phyloP scores from a whole-genome alignment of 2,329 filamentous ascomycete species.

The Bipolaris gigantea region DNA sequence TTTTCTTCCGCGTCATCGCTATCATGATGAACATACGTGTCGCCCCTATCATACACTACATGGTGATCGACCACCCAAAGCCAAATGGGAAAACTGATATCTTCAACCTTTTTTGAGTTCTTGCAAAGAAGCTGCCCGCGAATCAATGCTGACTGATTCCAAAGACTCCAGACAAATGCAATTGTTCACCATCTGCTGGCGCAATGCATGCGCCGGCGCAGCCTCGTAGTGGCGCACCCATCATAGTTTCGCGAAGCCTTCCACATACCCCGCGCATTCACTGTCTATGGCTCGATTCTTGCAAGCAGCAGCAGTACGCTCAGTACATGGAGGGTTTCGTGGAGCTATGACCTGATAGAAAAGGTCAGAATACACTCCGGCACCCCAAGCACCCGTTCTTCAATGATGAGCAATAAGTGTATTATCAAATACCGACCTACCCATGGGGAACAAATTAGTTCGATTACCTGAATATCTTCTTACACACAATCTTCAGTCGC shows the following conservation, averaged over 20 bases:
- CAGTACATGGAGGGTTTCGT: conserved; percentile 10
- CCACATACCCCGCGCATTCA: not conserved
- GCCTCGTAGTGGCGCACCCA: not conserved
- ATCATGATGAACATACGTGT: conserved; percentile 45
- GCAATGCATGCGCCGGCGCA: not conserved
- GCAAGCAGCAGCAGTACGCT: not conserved
- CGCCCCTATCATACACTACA: conserved; percentile 46
- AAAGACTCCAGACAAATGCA: not conserved
- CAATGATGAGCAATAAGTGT: conserved; percentile 44
- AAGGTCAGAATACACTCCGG: conserved; percentile 22
- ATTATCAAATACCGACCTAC: conserved; percentile 47
- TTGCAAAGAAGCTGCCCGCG: conserved; percentile 3
- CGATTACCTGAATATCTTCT: conserved; percentile 43
- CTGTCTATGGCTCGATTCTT: conserved; percentile 4
- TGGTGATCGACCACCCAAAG: conserved; percentile 48
- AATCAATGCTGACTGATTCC: conserved; percentile 25
- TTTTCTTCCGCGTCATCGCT: conserved; percentile 2
- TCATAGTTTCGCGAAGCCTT: conserved; percentile 5
- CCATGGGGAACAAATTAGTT: conserved; percentile 44
- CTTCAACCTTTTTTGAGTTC: conserved; percentile 8
- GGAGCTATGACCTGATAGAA: conserved; percentile 16
- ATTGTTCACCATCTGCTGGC: not conserved
- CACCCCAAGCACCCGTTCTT: conserved; percentile 4
- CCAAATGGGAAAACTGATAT: conserved; percentile 46
- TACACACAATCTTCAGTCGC: conserved; percentile 3